Base-by-base conservation (phyloP, 805 yeast species). In the Candida succiphila region DNA sequence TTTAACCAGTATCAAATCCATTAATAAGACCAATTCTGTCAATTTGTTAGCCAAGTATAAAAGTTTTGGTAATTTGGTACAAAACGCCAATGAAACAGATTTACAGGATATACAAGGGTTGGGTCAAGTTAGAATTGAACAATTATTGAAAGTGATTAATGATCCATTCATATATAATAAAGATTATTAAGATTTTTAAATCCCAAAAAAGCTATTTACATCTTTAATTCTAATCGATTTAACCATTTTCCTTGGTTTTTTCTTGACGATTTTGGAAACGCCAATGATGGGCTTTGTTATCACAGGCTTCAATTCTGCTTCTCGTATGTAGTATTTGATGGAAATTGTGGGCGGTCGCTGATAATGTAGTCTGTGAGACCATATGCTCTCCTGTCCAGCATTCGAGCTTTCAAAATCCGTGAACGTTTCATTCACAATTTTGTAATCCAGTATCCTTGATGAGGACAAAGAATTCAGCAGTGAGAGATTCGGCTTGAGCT, bases 11-110 rank as follows among this genome's bases (percentile, higher is more conserved):
- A 57, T 72, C 4, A 58, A 59, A 27, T 58, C 68, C 10, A 58
- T 72, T 17, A 72, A 72, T 45, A 72, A 72, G 44, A 71, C 78
- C 0, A 76, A 72, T 41, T 69, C 72, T 14, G 58, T 65, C 17
- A 69, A 68, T 36, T 44, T 71, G 36, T 50, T 72, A 19, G 70
- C 75, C 6, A 69, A 68, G 38, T 69, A 61, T 40, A 67, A 67
- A 28, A 58, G 61, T 7, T 54, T 72, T 30, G 56, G 56, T 30
- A 55, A 61, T 21, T 52, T 71, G 15, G 69, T 68, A 25, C 43
- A 35, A 48, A 46, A 39, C 38, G 62, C 42, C 31, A 58, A 30
- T 20, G 52, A 51, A 25, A 46, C 37, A 29, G 48, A 38, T 2
- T 44, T 54, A 38, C 51, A 38, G 36, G 62, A 42, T 16, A 58